Percentiles rank a stretch among this genome's conserved stretches.
These are phyloP conservation scores for Polyporus tsugae DNA, from an alignment of 1,284 basidiomycete genomes.

Conservation along the genomic window DNA sequence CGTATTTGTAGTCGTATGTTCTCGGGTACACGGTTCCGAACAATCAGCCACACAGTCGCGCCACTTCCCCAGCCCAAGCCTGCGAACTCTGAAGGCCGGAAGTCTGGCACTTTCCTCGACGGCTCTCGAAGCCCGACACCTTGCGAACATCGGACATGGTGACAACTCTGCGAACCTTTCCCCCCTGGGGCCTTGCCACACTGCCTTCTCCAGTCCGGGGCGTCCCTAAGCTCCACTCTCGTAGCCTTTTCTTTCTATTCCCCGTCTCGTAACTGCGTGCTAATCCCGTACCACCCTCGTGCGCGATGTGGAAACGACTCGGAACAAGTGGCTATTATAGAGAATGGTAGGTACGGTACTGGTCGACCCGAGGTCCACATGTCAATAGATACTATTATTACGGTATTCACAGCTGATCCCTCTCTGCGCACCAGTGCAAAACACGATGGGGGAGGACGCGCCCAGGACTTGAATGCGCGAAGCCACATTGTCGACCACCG, in stretches of 20 bases:
- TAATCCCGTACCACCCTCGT: neutral
- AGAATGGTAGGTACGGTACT: neutral
- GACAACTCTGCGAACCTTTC: neutral
- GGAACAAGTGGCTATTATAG: neutral
- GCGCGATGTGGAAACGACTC: neutral
- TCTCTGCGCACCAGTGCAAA: conserved; percentile 1
- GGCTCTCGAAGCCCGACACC: neutral
- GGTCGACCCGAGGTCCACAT: neutral
- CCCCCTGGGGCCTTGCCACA: neutral
- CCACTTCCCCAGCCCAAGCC: neutral
- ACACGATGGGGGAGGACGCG: neutral
- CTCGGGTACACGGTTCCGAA: conserved; percentile 2
- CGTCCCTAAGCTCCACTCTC: neutral
- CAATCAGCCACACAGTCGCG: neutral
- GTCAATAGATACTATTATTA: neutral
- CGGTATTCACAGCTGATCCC: neutral
- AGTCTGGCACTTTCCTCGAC: conserved; percentile 9
- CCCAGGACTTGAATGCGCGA: neutral
- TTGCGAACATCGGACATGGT: conserved; percentile 4
- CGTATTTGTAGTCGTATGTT: neutral
- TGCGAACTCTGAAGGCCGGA: neutral
- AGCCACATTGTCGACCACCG: neutral
- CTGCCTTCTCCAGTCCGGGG: conserved; percentile 10
- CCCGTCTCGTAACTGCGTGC: conserved; percentile 1
- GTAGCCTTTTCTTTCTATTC: neutral